Evolutionary conservation across 176 grass and related monocot species (phyloP), one percentile per base, ranked within the genome.

Genomic region (Triticum timopheevii): DNA sequence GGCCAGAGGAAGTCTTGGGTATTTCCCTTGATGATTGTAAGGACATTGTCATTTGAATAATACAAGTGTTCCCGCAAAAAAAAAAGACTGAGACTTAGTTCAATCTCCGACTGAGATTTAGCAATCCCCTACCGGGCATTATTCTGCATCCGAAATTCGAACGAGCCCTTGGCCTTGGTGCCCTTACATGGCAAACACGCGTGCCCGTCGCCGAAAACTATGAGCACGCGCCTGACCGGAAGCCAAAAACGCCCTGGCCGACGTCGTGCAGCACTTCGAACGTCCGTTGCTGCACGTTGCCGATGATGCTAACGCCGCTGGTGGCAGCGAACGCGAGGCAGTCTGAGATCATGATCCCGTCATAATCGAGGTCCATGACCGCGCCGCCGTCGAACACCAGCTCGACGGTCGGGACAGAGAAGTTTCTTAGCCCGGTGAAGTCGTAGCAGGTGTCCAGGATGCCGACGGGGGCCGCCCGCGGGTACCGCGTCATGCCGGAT

Each of bases 201-300:
- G 42, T 12, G 31, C 33, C 9, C 10, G 45, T 65, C 5, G 24
- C 23, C 72, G 0, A 4, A 35, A 68, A 33, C 25, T 10, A 47
- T 81, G 58, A 94, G 68, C 95, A 95, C 7, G 82, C 83, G 25
- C 82, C 90, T 0, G 90, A n/a, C 16, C 82, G 68, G 65, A 98
- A 95, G 11, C 96, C 91, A 3, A 98, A 70, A 68, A 62, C 56
- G 7, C 91, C 38, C 8, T 72, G 36, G 4, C 13, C 45, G 4
- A 49, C 45, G 13, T 49, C 13, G 45, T 49, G 45, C 11, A 97
- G 22, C 27, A 97, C 90, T 56, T 93, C 88, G 28, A 97, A 85
- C 62, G 85, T 91, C 74, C 87, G 86, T 82, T 97, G 95, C 83
- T 97, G 95, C 78, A 97, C 90, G 42, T 97, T 97, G 27, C 93